Evolutionary conservation across 495 filamentous ascomycete species (phyloP), one percentile per base, ranked within the genome.

Genomic region (Friedmanniomyces endolithicus): DNA sequence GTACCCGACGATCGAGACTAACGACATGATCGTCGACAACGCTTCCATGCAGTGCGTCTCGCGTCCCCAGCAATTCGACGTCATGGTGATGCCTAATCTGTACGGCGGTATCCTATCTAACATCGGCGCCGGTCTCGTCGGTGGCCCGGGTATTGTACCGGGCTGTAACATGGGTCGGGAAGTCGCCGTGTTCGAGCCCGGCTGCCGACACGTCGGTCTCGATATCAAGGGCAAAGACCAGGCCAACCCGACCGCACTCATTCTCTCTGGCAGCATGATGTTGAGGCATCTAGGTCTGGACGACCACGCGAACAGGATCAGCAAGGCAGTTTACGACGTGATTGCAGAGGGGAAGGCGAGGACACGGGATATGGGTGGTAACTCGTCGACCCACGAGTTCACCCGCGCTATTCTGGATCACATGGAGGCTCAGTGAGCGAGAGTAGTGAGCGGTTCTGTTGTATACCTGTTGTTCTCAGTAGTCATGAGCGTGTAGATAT

Each of bases 21-120:
- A 90, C 73, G 94, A 97, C 72, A 95, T 97, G 90, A 97, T 98
- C 68, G 94, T 98, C 64, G 92, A 98, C 73, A 98, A 98, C 71
- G 94, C 92, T 57, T 94, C 87, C 61, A 97, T 98, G 92, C 94
- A 98, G 74, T 90, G 87, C 72, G 92, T 97, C 53, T 89, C 87
- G 50, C 76, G 79, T 51, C 92, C 92, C 56, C 92, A 98, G 75
- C 92, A 98, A 73, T 97, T 97, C 66, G 94, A 97, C 70, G 92
- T 98, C 60, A 87, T 98, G 87, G 92, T 98, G 68, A 98, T 98
- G 92, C 92, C 92, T 55, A 98, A 98, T 75, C 75, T 98, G 67
- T 98, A 98, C 75, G 92, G 92, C 70, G 94, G 94, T 61, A 98
- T 98, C 65, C 76, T 98, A 55, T 97, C 94, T 71, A 98, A 98